Evolutionary conservation across 306 rosid genomes (phyloP), one percentile per base, ranked within the genome.

Genomic region (Albizia julibrissin): DNA sequence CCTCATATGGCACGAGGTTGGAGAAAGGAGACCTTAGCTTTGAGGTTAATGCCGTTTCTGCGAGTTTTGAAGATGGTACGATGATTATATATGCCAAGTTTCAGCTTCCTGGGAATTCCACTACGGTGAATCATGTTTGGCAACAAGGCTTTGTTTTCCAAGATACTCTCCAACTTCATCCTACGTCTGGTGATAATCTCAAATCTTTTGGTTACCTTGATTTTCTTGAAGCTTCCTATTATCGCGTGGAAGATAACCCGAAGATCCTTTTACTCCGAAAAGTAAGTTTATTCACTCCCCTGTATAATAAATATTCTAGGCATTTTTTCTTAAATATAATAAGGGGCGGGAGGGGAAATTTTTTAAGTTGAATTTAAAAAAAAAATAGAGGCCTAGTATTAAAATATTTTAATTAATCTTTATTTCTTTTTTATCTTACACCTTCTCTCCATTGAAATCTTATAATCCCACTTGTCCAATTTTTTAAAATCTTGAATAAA

Each of bases 91-190:
- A 85, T 31, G 86, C 83, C 0, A 71, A 31, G 13, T 64, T 89
- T 3, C 43, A 76, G 29, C 82, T 89, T 31, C 80, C 83, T 0
- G 3, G 1, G 6, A 89, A 87, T 3, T 14, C 1, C 0, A 67
- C 78, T 24, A 0, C 26, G 18, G 80, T 81, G 34, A 71, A 78
- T 69, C 90, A 87, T 1, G 44, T 79, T 1, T 89, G 87, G 90
- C 89, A 89, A 79, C 62, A 81, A 59, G 87, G 92, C 0, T 39
- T 79, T 6, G 43, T 87, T 10, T 34, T 46, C 0, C 44, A 56
- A 7, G 79, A 88, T 33, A 43, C 39, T 14, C 80, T 71, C 0
- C 15, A 13, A 3, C 7, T 78, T 5, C 87, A 90, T 21, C 24
- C 80, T 5, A 0, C 72, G 0, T 70, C 86, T 0, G 74, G 59